Evolutionary conservation across 2,329 filamentous ascomycete genomes (phyloP), one percentile per base, ranked within the genome.

Genomic region (Hypoxylon rubiginosum): DNA sequence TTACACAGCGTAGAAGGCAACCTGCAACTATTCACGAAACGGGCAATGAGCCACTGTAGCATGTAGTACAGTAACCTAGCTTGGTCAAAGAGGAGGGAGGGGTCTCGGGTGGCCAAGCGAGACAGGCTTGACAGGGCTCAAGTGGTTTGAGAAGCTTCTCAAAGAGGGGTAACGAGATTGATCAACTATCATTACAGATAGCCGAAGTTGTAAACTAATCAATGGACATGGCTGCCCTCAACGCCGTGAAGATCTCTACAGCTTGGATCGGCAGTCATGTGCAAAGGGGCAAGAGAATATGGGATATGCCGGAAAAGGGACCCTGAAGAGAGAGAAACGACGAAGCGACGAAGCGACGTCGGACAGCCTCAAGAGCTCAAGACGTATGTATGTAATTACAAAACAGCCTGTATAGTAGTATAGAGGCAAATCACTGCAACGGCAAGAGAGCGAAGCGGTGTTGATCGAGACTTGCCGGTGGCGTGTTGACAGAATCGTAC

Each of bases 161-260:
- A 60, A 60, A 65, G 67, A 67, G 67, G 67, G 67, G 64, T 65
- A 69, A 63, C 56, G 55, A 69, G 64, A 69, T 69, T 67, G 64
- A 65, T 67, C 64, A 67, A 59, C 64, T 65, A 45, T 65, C 48
- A 65, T 67, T 58, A 50, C 36, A 69, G 67, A 69, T 67, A 69
- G 58, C 67, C 67, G 67, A 69, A 60, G 55, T 58, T 56, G 58
- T 67, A 43, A 60, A 54, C 58, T 64, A 69, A 67, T 69, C 57
- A 64, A 67, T 65, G 62, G 55, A 60, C 55, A 65, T 43, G 53
- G 57, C 34, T 51, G 36, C 50, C 54, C 34, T 48, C 53, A 50
- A 41, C 55, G 34, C n/a, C 24, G 61, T 56, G 50, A 65, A 58
- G 64, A 69, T 69, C 64, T 60, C 55, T 55, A 65, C 34, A 30